Evolutionary conservation across 192 early-diverging fungal genomes (phyloP), one percentile per base, ranked within the genome.

Genomic region (Coemansia erecta): DNA sequence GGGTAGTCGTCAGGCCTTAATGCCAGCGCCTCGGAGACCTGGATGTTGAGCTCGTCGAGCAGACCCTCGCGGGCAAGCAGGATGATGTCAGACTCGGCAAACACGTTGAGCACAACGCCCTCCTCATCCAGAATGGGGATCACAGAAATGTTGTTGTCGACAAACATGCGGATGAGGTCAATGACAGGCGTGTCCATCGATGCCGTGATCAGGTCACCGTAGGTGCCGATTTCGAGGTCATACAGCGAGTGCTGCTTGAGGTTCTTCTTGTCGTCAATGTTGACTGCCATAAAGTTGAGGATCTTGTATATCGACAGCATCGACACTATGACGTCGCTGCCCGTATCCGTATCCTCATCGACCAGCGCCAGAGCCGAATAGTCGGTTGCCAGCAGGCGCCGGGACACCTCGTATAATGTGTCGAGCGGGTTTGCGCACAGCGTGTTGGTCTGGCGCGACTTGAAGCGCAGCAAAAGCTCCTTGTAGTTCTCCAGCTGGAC

Each of bases 71-170:
- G 80, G 9, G 71, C 74, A 47, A 81, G 71, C 80, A 97, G 88
- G 84, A 98, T 89, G 14, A 97, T 92, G 84, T 98, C 96, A 15
- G 91, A 93, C 48, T 94, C 93, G 66, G 95, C 96, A 83, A 93
- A 98, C 31, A 97, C 95, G 70, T 98, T 94, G 39, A 97, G 61
- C 28, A 98, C 93, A 13, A 84, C 70, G 39, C 86, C 91, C 85
- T 76, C 58, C 39, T 93, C 87, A 77, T 96, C 94, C 13, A 97
- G 83, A 60, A 98, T 95, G 0, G 95, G 95, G 6, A 98, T 89
- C 3, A 94, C 89, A 2, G 92, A 94, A 42, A 98, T 92, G 69
- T 87, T 85, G 45, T 87, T 82, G 46, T 91, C 87, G 21, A 94
- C 90, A 88, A 98, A 97, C 80, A 91, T 87, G 68, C 93, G 88